phyloP scores from a whole-genome alignment of 257 asterid genomes.

The Salvia rosmarinus region DNA sequence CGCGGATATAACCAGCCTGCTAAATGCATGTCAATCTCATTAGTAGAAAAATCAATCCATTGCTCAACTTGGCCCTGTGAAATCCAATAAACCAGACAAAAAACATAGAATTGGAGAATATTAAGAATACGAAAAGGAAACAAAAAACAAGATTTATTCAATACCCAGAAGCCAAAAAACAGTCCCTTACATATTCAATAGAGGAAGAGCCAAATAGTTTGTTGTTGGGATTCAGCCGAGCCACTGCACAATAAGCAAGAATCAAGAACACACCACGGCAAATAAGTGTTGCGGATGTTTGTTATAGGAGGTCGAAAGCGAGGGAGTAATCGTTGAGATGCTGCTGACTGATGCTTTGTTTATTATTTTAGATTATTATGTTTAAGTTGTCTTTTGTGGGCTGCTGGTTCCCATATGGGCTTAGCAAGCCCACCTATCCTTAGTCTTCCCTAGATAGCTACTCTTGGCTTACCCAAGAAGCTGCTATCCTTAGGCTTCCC shows the following conservation, averaged over 20 bases:
- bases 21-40: slow-evolving; percentile 46
- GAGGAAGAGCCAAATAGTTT: slow-evolving; percentile 68
- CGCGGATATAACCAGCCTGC: slow-evolving; percentile 47
- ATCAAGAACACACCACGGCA: slow-evolving; percentile 10
- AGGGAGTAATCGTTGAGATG: no score
- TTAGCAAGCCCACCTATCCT: no score
- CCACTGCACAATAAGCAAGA: slow-evolving; percentile 49
- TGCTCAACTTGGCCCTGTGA: slow-evolving; percentile 59
- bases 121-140: slow-evolving; percentile 1
- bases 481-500: no score
- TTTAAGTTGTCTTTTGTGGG: no score
- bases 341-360: no score
- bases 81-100: background rate
- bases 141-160: background rate
- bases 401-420: no score
- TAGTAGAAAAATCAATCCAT: slow-evolving; percentile 60
- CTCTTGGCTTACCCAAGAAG: no score
- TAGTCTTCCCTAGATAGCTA: no score
- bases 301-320: no score
- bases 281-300: no score
- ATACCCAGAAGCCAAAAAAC: background rate
- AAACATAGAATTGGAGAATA: background rate
- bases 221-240: slow-evolving; percentile 51
- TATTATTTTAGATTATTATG: no score
- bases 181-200: slow-evolving; percentile 67